phyloP scores from a whole-genome alignment of 2,329 filamentous ascomycete genomes.

The Acephala macrosclerotiorum region DNA sequence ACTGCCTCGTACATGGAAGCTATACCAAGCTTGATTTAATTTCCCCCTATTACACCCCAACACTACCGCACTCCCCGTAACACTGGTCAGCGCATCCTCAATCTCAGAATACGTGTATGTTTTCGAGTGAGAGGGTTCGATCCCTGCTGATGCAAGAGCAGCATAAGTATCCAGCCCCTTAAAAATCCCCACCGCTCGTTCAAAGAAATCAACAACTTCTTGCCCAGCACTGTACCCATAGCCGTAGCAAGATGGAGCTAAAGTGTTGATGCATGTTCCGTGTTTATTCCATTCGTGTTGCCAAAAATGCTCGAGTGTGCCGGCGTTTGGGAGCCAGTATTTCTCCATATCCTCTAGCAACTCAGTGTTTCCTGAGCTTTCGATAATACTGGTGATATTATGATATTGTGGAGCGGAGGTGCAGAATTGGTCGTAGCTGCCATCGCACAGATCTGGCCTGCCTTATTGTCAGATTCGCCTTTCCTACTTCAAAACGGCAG shows the following conservation, averaged over 20 bases:
- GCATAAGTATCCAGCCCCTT: slow-evolving; percentile 33
- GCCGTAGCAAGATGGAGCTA: slow-evolving; percentile 71
- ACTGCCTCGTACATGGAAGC: slow-evolving; percentile 59
- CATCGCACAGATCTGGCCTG: slow-evolving; percentile 70
- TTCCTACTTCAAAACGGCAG: too few relatives aligned
- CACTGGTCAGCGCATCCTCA: slow-evolving; percentile 49
- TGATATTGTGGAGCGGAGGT: slow-evolving; percentile 66
- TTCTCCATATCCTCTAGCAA: slow-evolving; percentile 63
- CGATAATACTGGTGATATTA: slow-evolving; percentile 70
- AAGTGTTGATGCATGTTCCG: slow-evolving; percentile 74
- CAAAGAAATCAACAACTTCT: slow-evolving; percentile 34
- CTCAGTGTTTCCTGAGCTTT: slow-evolving; percentile 58
- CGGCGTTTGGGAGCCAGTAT: slow-evolving; percentile 76
- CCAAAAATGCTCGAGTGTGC: slow-evolving; percentile 72
- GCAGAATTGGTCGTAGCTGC: slow-evolving; percentile 72
- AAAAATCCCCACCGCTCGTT: slow-evolving; percentile 24
- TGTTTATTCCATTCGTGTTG: slow-evolving; percentile 80
- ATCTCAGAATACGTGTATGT: slow-evolving; percentile 53
- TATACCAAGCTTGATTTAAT: slow-evolving; percentile 61
- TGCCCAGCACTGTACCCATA: slow-evolving; percentile 35
- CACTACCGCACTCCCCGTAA: slow-evolving; percentile 54
- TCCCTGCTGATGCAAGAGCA: slow-evolving; percentile 58
- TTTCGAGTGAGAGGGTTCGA: slow-evolving; percentile 52
- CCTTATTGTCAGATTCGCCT: not conserved
- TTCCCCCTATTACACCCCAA: slow-evolving; percentile 52